Base-by-base conservation (phyloP, 768 basidiomycete species). In the Clitopilus hobsonii region DNA sequence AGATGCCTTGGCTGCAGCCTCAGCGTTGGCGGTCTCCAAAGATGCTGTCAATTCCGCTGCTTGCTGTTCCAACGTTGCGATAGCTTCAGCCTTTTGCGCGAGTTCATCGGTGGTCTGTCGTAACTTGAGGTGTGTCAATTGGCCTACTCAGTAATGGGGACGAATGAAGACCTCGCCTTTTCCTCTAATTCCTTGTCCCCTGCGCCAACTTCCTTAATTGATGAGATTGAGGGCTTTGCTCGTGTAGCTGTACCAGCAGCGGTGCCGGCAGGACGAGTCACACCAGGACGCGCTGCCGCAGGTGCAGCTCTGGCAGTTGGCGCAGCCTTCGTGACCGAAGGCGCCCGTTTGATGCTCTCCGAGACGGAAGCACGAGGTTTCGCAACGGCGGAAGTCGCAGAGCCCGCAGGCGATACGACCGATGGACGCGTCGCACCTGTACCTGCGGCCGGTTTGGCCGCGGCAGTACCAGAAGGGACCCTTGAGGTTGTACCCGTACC, bases 301-400 rank as follows among this genome's bases (percentile, higher is more conserved):
- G 71, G 56, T 20, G 74, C 54, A 54, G 74, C 59, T 54, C 71
- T 73, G 6, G 64, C 57, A 47, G 73, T 60, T 25, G 70, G 65
- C 24, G 79, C 54, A 30, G 80, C 56, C 61, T 71, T 82, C 54
- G 73, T 71, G 28, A 76, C 73, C 22, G 80, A 71, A 23, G 70
- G 69, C 6, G 80, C 66, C 61, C 80, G 81, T 70, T 76, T 85
- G 29, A 81, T 77, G 24, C 80, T 81, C 23, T 88, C 89, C 14
- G 88, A 83, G 36, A 90, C 76, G 14, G 83, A 77, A 22, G 87
- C 83, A 59, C 87, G 84, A 55, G 89, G 85, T 18, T 84, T 80
- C 48, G 75, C 52, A 10, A 73, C 65, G 4, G 74, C 61, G n/a
- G 83, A 83, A 14, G 72, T 69, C 51, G 68, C 68, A 23, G 81